phyloP scores from a whole-genome alignment of 768 basidiomycete genomes.

The Pulveroboletus ravenelii region DNA sequence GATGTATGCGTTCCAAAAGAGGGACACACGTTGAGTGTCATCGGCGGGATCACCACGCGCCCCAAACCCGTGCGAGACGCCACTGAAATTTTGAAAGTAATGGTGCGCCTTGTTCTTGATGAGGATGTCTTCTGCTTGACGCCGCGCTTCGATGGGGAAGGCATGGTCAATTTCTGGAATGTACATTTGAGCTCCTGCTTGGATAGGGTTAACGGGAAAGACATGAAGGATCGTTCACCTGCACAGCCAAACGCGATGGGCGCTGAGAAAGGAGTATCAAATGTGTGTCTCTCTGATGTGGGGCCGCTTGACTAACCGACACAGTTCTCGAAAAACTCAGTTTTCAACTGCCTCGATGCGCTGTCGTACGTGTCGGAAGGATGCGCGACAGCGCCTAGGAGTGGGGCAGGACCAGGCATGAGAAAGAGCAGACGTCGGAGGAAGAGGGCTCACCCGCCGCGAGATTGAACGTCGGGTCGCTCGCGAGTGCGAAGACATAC shows the following conservation, averaged over 20 bases:
- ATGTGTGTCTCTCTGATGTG: not conserved
- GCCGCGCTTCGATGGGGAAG: conserved; percentile 50
- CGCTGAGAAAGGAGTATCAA: conserved; percentile 29
- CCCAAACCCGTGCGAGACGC: conserved; percentile 37
- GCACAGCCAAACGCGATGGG: conserved; percentile 54
- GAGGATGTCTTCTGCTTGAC: conserved; percentile 53
- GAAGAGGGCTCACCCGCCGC: conserved; percentile 37
- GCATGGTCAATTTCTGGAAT: conserved; percentile 48
- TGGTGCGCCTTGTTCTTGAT: conserved; percentile 47
- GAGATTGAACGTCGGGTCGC: conserved; percentile 36
- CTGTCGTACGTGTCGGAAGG: conserved; percentile 32
- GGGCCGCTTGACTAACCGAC: conserved; percentile 36
- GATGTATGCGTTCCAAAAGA: not conserved
- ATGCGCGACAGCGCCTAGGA: conserved; percentile 51
- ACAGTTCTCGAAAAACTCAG: conserved; percentile 43
- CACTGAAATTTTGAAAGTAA: conserved; percentile 54
- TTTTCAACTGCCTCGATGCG: conserved; percentile 32
- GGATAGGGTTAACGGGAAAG: not conserved
- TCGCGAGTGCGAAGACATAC: conserved; percentile 44
- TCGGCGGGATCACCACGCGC: conserved; percentile 29
- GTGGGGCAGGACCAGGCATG: not conserved
- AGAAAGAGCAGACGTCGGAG: not conserved
- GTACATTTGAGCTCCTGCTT: not conserved
- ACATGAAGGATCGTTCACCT: conserved; percentile 30
- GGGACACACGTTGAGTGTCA: conserved; percentile 18